Base-by-base conservation (phyloP, 495 filamentous ascomycete species). In the Podospora conica region DNA sequence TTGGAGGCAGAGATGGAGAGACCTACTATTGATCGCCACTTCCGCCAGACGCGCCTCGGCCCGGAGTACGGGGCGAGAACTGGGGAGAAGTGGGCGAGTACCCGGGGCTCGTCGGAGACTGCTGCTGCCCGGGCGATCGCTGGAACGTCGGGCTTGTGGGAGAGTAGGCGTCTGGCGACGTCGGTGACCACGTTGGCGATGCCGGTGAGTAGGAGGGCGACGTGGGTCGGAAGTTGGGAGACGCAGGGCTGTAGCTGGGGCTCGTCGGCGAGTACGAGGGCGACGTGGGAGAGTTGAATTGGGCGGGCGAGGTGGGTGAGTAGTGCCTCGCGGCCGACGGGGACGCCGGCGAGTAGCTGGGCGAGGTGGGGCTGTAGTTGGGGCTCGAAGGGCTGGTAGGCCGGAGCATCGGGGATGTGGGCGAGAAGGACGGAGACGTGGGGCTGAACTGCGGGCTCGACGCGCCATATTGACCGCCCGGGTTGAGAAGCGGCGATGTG, bases 351-450 rank as follows among this genome's bases (percentile, higher is more conserved):
- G 88, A 92, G 74, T 92, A 94, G 59, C 81, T 88, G 29, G 93
- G 93, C 53, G 91, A 96, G 0, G 91, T 93, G 0, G 92, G 92
- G 69, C 88, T 92, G 74, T 92, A 94, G 55, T 83, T 87, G 10
- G 91, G 91, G 73, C 81, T 86, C 29, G 84, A 80, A 18, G 85
- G 81, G 69, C 82, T 83, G 6, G 80, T 83, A 60, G 83, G 88
- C 80, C 78, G 87, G 85, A 65, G 82, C 81, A 66, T 74, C 8
- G 92, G 92, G 24, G 91, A 94, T 3, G 90, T 90, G 1, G 92
- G 92, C 24, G 91, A 93, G 78, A 96, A 96, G 0, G 88, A 91
- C 29, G 91, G 91, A 29, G 89, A 93, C 1, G 87, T 84, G 1
- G 91, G 89, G 18, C 82, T 86, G 74, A 92, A 93, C 31, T 84